Conservation (phyloP, 1,284 basidiomycete species). For the Cutaneotrichosporon curvatum region DNA sequence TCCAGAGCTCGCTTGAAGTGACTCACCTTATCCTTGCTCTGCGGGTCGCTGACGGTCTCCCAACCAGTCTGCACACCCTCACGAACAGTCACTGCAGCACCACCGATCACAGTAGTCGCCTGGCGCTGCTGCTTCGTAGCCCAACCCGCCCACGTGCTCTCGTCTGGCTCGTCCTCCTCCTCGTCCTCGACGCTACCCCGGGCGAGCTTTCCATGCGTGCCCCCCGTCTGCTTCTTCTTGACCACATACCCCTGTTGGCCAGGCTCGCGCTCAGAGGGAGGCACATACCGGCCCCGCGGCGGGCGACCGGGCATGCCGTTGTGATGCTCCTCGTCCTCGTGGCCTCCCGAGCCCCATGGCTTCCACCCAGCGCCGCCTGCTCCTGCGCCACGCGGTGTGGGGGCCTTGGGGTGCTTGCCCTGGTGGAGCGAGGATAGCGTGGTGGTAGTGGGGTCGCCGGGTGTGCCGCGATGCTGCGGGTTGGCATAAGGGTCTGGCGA, state of each 20-base stretch:
- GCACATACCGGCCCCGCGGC: slow-evolving; percentile 4
- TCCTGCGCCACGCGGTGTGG: too few species aligned
- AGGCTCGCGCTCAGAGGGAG: slow-evolving; percentile 12
- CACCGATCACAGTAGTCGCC: slow-evolving; percentile 1
- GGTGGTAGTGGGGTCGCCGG: too few species aligned
- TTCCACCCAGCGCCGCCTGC: too few species aligned
- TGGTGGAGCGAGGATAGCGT: too few species aligned
- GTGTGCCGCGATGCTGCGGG: background rate
- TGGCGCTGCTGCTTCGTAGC: slow-evolving; percentile 4
- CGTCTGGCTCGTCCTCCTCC: slow-evolving; percentile 1
- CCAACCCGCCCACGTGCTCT: slow-evolving; percentile 11
- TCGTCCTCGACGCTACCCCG: background rate
- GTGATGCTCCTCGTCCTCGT: too few species aligned
- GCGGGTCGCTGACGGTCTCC: slow-evolving; percentile 4
- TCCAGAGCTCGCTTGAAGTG: background rate
- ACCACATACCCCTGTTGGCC: slow-evolving; percentile 2
- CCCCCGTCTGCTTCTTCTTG: background rate
- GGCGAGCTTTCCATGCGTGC: too few species aligned
- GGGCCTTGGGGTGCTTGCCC: too few species aligned
- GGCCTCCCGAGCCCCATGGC: too few species aligned
- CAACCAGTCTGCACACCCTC: background rate
- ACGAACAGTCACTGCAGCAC: background rate
- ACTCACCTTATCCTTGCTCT: slow-evolving; percentile 12
- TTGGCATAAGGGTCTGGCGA: too few species aligned
- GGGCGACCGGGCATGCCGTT: too few species aligned